Percentiles rank a stretch among this genome's conserved stretches.
phyloP scores from a whole-genome alignment of 2,329 filamentous ascomycete genomes.

The Dactylellina parvicollis region DNA sequence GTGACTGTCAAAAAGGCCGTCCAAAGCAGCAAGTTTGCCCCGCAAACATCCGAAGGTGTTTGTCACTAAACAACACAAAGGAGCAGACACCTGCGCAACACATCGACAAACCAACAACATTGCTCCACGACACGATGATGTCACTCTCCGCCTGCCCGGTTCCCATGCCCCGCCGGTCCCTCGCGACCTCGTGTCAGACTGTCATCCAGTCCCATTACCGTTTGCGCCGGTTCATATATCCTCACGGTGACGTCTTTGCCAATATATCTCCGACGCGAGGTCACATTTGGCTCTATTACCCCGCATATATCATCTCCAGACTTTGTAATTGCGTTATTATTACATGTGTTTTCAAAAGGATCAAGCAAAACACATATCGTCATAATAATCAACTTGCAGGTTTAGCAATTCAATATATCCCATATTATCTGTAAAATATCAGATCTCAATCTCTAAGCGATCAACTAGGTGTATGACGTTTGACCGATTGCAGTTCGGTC shows the following conservation, averaged over 20 bases:
- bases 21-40: not conserved
- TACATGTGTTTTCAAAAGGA: not conserved
- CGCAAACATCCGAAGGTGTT: not conserved
- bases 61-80: not conserved
- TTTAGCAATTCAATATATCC: not conserved
- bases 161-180: not conserved
- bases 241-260: constrained; percentile 19
- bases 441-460: not conserved
- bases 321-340: not conserved
- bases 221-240: not conserved
- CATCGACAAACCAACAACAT: not conserved
- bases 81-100: constrained; percentile 13
- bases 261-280: not conserved
- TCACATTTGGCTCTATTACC: constrained; percentile 3
- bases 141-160: not conserved
- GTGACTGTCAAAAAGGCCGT: constrained; percentile 42
- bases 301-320: not conserved
- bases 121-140: not conserved
- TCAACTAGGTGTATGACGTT: constrained; percentile 15
- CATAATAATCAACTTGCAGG: too few species aligned
- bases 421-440: not conserved
- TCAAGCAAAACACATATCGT: too few species aligned
- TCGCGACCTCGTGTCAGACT: too few species aligned
- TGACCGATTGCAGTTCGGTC: not conserved
- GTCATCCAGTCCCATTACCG: too few species aligned